Conservation (phyloP, 176 grass and related monocot genomes). For the Otatea glauca region DNA sequence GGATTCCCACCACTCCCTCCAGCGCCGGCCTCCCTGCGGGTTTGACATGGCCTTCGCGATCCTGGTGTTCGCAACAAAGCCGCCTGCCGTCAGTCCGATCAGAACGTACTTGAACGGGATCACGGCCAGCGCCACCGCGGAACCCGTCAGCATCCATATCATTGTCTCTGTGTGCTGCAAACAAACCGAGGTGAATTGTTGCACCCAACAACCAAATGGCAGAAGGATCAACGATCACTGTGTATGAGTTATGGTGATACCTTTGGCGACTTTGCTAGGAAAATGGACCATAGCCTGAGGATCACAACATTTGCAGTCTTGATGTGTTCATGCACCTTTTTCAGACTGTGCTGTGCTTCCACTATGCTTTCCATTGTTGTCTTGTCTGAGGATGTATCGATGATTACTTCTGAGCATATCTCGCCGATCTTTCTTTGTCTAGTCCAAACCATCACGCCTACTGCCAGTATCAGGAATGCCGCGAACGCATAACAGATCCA, state of each 20-base stretch:
- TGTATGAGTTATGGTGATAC: slow-evolving; percentile 26
- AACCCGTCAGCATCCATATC: slow-evolving; percentile 60
- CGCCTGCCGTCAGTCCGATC: slow-evolving; percentile 41
- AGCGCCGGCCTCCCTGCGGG: slow-evolving; percentile 58
- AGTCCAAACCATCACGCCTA: slow-evolving; percentile 66
- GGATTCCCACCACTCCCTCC: slow-evolving; percentile 95
- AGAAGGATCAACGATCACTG: background rate
- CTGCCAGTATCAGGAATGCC: slow-evolving; percentile 27
- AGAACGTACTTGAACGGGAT: slow-evolving; percentile 72
- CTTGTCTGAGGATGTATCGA: slow-evolving; percentile 73
- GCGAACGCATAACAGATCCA: slow-evolving; percentile 61
- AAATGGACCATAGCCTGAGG: slow-evolving; percentile 72
- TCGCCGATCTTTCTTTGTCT: slow-evolving; percentile 44
- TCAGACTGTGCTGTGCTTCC: slow-evolving; percentile 71
- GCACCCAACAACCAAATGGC: background rate
- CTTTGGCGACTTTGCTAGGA: slow-evolving; percentile 70
- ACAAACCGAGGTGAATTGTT: background rate
- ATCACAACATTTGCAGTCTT: slow-evolving; percentile 65
- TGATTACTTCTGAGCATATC: slow-evolving; percentile 59
- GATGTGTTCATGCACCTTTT: slow-evolving; percentile 57
- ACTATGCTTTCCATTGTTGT: slow-evolving; percentile 83
- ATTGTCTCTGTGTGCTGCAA: slow-evolving; percentile 70
- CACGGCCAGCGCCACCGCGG: slow-evolving; percentile 54
- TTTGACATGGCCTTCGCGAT: slow-evolving; percentile 43
- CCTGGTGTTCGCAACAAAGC: slow-evolving; percentile 49